Conservation (phyloP, 768 basidiomycete genomes). For the Lyophyllum atratum region DNA sequence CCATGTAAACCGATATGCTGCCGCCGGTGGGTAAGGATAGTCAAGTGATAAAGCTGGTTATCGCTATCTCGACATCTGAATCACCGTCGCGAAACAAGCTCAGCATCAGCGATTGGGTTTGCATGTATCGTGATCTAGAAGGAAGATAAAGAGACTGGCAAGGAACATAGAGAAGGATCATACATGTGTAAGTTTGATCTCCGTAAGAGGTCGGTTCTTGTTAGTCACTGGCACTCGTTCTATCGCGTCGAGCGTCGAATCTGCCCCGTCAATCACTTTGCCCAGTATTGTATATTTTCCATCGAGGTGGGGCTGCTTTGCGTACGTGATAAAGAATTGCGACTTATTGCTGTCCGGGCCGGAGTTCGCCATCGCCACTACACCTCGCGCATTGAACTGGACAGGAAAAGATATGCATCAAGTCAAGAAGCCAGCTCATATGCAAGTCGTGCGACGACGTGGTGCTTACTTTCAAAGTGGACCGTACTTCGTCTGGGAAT, state of each 20-base stretch:
- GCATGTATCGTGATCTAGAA: slow-evolving; percentile 84
- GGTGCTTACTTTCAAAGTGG: slow-evolving; percentile 81
- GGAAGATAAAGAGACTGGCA: slow-evolving; percentile 2
- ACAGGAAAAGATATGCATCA: slow-evolving; percentile 12
- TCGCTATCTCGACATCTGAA: neutral
- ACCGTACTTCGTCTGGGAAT: slow-evolving; percentile 89
- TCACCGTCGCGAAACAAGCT: slow-evolving; percentile 38
- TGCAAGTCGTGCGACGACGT: slow-evolving; percentile 8
- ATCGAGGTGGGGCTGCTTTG: slow-evolving; percentile 93
- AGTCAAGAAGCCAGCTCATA: slow-evolving; percentile 18
- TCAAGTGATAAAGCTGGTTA: neutral
- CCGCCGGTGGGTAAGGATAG: no score
- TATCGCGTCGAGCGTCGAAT: slow-evolving; percentile 92
- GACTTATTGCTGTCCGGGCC: slow-evolving; percentile 93
- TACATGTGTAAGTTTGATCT: slow-evolving; percentile 84
- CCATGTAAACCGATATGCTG: neutral
- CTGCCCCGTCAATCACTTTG: slow-evolving; percentile 97
- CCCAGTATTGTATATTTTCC: slow-evolving; percentile 95
- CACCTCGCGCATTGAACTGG: slow-evolving; percentile 93
- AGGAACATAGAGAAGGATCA: slow-evolving; percentile 25
- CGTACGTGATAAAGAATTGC: slow-evolving; percentile 88
- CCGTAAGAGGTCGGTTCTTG: slow-evolving; percentile 85
- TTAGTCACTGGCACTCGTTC: slow-evolving; percentile 88
- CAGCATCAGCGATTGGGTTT: slow-evolving; percentile 90
- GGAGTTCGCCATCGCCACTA: slow-evolving; percentile 98